phyloP scores from a whole-genome alignment of 768 basidiomycete genomes.

The Boletus pseudopeckii region DNA sequence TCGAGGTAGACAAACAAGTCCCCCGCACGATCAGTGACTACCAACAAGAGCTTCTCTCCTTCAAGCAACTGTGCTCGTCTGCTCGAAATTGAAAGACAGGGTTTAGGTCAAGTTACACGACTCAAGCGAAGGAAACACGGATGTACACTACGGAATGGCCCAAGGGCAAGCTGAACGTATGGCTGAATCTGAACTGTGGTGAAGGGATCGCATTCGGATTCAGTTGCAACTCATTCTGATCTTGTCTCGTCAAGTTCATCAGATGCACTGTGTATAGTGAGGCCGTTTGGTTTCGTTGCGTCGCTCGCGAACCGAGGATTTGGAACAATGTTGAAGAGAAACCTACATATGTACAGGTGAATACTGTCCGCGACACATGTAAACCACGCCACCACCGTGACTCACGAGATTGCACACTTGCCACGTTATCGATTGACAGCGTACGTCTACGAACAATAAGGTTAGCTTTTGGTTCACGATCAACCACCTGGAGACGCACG shows the following conservation, averaged over 20 bases:
- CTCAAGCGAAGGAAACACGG: not conserved
- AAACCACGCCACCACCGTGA: not conserved
- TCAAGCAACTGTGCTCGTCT: constrained; percentile 43
- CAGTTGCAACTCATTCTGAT: constrained; percentile 27
- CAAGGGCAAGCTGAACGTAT: constrained; percentile 18
- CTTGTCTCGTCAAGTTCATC: constrained; percentile 28
- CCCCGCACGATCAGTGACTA: constrained; percentile 36
- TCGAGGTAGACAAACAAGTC: constrained; percentile 42
- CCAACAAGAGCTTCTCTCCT: constrained; percentile 39
- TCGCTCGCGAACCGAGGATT: constrained; percentile 2
- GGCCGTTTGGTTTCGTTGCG: constrained; percentile 13
- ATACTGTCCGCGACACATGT: not conserved
- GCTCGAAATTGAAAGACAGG: not conserved
- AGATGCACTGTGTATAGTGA: constrained; percentile 20
- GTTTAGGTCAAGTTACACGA: not conserved
- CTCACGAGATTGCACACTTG: not conserved
- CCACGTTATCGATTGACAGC: not conserved
- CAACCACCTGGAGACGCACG: constrained; percentile 6
- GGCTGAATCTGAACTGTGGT: constrained; percentile 14
- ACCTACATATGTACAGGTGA: not conserved
- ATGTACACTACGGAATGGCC: constrained; percentile 22
- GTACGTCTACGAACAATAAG: constrained; percentile 8
- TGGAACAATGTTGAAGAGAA: not conserved
- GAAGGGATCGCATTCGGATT: constrained; percentile 23
- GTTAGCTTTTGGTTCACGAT: not conserved